These are phyloP conservation scores for Botryotinia convoluta DNA, from an alignment of 2,329 filamentous ascomycete genomes.

Conservation along the genomic window DNA sequence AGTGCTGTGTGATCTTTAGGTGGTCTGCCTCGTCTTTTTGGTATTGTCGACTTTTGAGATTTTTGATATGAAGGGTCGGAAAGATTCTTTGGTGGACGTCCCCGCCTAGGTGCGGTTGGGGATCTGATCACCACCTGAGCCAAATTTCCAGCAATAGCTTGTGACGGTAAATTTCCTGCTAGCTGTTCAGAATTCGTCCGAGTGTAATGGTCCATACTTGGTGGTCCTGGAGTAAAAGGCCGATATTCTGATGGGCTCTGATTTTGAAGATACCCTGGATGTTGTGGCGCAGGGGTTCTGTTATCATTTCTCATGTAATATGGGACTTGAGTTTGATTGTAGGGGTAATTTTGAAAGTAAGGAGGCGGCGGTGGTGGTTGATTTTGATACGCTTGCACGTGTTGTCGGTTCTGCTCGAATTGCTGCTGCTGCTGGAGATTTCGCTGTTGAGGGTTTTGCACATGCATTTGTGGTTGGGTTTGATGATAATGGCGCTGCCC, in stretches of 20 bases:
- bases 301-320: not conserved
- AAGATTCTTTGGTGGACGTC: slow-evolving; percentile 12
- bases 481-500: not conserved
- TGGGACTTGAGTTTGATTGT: not conserved
- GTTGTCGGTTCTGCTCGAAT: not conserved
- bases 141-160: not conserved
- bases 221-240: not conserved
- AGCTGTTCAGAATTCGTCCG: not conserved
- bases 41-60: not conserved
- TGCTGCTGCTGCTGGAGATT: not conserved
- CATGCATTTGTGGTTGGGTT: not conserved
- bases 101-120: not conserved
- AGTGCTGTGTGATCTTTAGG: slow-evolving; percentile 5
- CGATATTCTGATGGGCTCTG: not conserved
- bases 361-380: not conserved
- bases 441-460: not conserved
- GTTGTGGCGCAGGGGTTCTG: not conserved
- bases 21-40: slow-evolving; percentile 14
- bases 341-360: not conserved
- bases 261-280: not conserved
- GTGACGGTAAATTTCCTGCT: not conserved
- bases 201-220: not conserved
- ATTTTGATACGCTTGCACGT: slow-evolving; percentile 3
- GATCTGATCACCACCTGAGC: not conserved
- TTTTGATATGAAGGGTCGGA: not conserved